A percentile compares a stretch with the other conserved stretches of the same genome.
Evolutionary conservation across 768 basidiomycete species (phyloP).

Genomic region (Hypsizygus marmoreus): DNA sequence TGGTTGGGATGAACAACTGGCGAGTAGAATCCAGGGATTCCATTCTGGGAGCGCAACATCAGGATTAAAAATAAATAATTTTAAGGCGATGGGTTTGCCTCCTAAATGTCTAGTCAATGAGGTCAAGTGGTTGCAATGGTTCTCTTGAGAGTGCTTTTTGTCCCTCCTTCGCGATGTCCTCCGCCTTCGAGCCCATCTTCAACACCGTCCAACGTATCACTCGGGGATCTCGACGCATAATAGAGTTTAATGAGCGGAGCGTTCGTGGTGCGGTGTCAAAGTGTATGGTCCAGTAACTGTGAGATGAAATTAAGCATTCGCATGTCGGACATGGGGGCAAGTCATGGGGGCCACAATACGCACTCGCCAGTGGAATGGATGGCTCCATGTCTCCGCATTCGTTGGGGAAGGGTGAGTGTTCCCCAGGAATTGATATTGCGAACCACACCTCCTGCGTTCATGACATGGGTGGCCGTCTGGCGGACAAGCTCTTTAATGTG

Average conservation of each 20-base stretch:
- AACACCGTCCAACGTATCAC: conserved; percentile 83
- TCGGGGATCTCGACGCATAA: conserved; percentile 78
- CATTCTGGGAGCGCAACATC: too few species aligned
- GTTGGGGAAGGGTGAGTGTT: conserved; percentile 68
- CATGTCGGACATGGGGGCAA: background rate
- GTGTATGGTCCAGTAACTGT: conserved; percentile 88
- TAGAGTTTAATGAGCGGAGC: conserved; percentile 60
- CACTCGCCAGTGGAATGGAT: conserved; percentile 73
- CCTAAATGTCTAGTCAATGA: conserved; percentile 11
- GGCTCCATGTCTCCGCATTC: conserved; percentile 65
- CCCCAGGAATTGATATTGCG: conserved; percentile 79
- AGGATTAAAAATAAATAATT: too few species aligned
- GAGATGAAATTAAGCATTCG: background rate
- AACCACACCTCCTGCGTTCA: conserved; percentile 79
- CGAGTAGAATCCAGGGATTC: too few species aligned
- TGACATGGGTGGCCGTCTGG: conserved; percentile 68
- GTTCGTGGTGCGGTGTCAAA: conserved; percentile 84
- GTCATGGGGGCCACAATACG: conserved; percentile 35
- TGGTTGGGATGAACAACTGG: too few species aligned
- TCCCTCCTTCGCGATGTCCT: conserved; percentile 62
- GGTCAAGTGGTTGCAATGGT: conserved; percentile 2
- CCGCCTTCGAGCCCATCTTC: conserved; percentile 72
- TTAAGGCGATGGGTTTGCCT: background rate
- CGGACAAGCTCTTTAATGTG: conserved; percentile 76
- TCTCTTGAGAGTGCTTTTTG: conserved; percentile 21